phyloP scores from a whole-genome alignment of 2,329 filamentous ascomycete species.

The Beauveria rudraprayagi region DNA sequence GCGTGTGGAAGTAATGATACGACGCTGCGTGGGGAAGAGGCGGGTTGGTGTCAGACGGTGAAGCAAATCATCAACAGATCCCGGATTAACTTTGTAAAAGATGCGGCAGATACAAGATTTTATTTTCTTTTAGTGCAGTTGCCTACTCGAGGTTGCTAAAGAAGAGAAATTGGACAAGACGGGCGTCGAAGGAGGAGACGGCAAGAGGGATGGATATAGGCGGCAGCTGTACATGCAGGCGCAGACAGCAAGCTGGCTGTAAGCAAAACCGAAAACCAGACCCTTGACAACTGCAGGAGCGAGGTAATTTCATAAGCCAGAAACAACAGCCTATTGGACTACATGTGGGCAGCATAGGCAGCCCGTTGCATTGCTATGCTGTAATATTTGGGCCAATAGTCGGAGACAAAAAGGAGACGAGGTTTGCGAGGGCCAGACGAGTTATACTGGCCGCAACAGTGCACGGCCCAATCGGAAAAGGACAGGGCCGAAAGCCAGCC shows the following conservation, averaged over 20 bases:
- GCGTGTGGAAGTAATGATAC: slow-evolving; percentile 6
- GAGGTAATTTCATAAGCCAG: background rate
- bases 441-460: background rate
- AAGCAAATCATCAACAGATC: background rate
- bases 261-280: background rate
- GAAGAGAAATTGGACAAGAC: background rate
- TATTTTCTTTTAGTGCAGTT: no score
- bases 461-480: background rate
- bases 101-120: no score
- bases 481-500: background rate
- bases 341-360: background rate
- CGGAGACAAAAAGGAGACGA: background rate
- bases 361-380: background rate
- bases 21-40: background rate
- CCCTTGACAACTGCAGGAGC: background rate
- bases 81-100: no score
- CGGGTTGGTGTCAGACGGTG: background rate
- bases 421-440: background rate
- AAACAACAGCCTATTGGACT: background rate
- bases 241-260: background rate
- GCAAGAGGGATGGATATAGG: background rate
- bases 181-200: background rate
- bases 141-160: no score
- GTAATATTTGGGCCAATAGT: background rate
- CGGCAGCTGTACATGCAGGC: background rate